A percentile compares a stretch with the other conserved stretches of the same genome.
These are phyloP conservation scores for Rhizopus stolonifer DNA, from an alignment of 371 early-diverging fungal genomes.

Conservation along the genomic window DNA sequence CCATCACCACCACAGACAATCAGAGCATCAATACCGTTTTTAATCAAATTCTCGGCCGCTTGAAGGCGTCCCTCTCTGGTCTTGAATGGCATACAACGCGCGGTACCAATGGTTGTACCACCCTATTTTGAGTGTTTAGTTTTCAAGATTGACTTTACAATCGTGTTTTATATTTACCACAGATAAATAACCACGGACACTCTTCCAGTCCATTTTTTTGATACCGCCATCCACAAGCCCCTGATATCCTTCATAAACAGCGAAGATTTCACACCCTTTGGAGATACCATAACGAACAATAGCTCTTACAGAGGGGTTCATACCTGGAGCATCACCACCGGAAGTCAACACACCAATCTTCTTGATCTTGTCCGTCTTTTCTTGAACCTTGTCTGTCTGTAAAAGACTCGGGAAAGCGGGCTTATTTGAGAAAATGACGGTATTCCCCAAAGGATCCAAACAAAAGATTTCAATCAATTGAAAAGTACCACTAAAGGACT, in stretches of 20 bases:
- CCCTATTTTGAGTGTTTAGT: slow-evolving; percentile 54
- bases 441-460: slow-evolving; percentile 72
- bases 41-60: slow-evolving; percentile 88
- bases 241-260: slow-evolving; percentile 97
- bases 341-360: slow-evolving; percentile 94
- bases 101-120: slow-evolving; percentile 97
- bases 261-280: slow-evolving; percentile 84
- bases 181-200: slow-evolving; percentile 81
- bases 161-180: slow-evolving; percentile 39
- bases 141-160: slow-evolving; percentile 2
- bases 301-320: slow-evolving; percentile 98
- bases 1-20: slow-evolving; percentile 99
- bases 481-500: slow-evolving; percentile 29
- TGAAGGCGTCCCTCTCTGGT: slow-evolving; percentile 85
- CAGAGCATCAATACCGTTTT: slow-evolving; percentile 92
- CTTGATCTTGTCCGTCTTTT: slow-evolving; percentile 19
- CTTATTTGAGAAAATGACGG: slow-evolving; percentile 63
- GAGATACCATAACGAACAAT: slow-evolving; percentile 90
- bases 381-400: slow-evolving; percentile 8
- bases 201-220: slow-evolving; percentile 81
- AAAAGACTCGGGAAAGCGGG: slow-evolving; percentile 26
- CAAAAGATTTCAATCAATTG: slow-evolving; percentile 24
- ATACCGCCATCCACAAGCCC: slow-evolving; percentile 93
- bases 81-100: slow-evolving; percentile 89
- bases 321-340: slow-evolving; percentile 99